Conservation (phyloP, 73 alveolate species). For the Tetrahymena borealis region DNA sequence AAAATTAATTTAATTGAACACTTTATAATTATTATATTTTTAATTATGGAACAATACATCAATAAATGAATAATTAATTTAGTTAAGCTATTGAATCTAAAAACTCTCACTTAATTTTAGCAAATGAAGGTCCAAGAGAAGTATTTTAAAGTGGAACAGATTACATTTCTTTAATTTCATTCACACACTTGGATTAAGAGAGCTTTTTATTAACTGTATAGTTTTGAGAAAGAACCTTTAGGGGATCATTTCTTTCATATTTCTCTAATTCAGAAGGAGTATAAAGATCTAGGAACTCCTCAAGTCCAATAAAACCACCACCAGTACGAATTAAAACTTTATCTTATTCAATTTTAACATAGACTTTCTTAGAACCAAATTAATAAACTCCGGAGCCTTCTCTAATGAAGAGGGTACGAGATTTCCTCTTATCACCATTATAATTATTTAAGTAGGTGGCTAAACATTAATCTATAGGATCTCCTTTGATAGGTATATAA, state of each 20-base stretch:
- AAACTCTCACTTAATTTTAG: not conserved
- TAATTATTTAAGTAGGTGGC: not conserved
- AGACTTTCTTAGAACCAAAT: constrained; percentile 32
- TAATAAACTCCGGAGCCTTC: constrained; percentile 16
- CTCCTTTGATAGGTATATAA: constrained; percentile 7
- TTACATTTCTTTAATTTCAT: not conserved
- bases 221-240: not conserved
- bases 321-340: constrained; percentile 14
- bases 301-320: constrained; percentile 31
- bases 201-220: not conserved
- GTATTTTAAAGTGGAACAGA: not conserved
- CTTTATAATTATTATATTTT: too few species aligned
- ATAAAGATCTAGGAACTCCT: constrained; percentile 24
- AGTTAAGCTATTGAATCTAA: not conserved
- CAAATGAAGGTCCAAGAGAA: not conserved
- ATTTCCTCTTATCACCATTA: not conserved
- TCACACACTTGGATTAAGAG: not conserved
- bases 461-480: constrained; percentile 20
- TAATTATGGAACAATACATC: too few species aligned
- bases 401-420: constrained; percentile 9
- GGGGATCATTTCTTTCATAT: constrained; percentile 7
- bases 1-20: too few species aligned
- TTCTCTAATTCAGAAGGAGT: constrained; percentile 38
- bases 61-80: not conserved
- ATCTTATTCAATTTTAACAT: constrained; percentile 10